Evolutionary conservation across 768 basidiomycete genomes (phyloP), one percentile per base, ranked within the genome.

Genomic region (Hydnum rufescens): DNA sequence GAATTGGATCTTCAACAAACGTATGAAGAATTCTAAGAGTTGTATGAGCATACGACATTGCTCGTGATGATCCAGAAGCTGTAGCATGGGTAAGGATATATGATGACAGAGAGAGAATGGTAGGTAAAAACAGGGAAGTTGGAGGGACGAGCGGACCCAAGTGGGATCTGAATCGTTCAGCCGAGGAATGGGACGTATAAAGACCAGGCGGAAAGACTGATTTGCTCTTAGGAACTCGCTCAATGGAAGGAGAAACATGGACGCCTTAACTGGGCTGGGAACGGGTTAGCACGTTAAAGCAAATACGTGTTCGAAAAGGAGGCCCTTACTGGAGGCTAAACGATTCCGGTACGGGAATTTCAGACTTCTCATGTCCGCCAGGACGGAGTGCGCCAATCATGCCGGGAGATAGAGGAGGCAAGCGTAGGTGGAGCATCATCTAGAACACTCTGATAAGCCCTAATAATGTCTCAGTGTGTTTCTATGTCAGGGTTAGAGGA

Each of bases 51-150:
- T 83, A 83, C 2, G 74, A 72, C 42, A 74, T 67, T 18, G 77
- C 72, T 22, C 79, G 72, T 3, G 73, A 64, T 13, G 77, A 75
- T 2, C 71, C 68, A 0, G 72, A 65, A 3, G 80, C 78, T 6
- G 77, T 74, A 8, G 79, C 79, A 60, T 83, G 80, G 1, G 77
- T 73, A 51, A 80, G 63, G 47, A 82, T 58, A 64, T 82, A 82
- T 0, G 79, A 80, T 2, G 76, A 72, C 51, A 81, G 60, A 3
- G 75, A 72, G 44, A 82, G 58, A 6, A 78, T 60, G 6, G 71
- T 73, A 57, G 71, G 66, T 1, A 70, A 63, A 5, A 72, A 62
- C 3, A 72, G 69, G 0, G 70, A 58, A 4, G 62, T 60, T 3
- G 55, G 49, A 22, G 64, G 39, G 4, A 63, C 61, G 54, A 44